Percentiles rank a stretch among this genome's conserved stretches.
These are phyloP conservation scores for Calycina herbarum DNA, from an alignment of 2,329 filamentous ascomycete species.

Conservation along the genomic window DNA sequence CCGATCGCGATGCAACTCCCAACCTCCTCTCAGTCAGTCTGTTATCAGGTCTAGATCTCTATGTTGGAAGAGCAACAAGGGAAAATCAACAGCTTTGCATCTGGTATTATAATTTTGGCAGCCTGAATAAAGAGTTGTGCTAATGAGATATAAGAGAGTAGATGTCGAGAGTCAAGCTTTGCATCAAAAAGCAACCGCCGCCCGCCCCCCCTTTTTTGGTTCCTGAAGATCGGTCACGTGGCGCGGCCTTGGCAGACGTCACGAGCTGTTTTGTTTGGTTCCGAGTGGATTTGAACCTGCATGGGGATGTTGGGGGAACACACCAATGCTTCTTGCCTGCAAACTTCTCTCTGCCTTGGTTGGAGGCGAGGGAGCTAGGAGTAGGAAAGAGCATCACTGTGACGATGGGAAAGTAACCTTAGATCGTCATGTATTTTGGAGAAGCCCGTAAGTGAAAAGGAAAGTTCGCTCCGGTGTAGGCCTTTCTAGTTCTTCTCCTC, in stretches of 20 bases:
- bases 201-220: not conserved
- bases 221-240: conserved; percentile 7
- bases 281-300: not conserved
- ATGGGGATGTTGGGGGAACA: not conserved
- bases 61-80: too few relatives aligned
- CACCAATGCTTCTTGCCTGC: not conserved
- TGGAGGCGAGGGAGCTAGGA: not conserved
- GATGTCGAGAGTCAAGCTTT: too few relatives aligned
- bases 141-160: too few relatives aligned
- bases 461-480: not conserved
- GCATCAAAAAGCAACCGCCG: too few relatives aligned
- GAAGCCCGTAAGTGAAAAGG: not conserved
- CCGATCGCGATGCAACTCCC: not conserved
- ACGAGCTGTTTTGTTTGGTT: not conserved
- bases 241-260: not conserved
- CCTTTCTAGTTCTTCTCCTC: not conserved
- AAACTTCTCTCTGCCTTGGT: not conserved
- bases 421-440: not conserved
- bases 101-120: too few relatives aligned
- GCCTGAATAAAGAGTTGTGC: too few relatives aligned
- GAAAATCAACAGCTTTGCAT: too few relatives aligned
- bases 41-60: too few relatives aligned
- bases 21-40: not conserved
- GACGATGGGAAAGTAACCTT: not conserved
- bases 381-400: not conserved